These are phyloP conservation scores for Lecanicillium sp. DNA, from an alignment of 2,329 filamentous ascomycete species.

Conservation along the genomic window DNA sequence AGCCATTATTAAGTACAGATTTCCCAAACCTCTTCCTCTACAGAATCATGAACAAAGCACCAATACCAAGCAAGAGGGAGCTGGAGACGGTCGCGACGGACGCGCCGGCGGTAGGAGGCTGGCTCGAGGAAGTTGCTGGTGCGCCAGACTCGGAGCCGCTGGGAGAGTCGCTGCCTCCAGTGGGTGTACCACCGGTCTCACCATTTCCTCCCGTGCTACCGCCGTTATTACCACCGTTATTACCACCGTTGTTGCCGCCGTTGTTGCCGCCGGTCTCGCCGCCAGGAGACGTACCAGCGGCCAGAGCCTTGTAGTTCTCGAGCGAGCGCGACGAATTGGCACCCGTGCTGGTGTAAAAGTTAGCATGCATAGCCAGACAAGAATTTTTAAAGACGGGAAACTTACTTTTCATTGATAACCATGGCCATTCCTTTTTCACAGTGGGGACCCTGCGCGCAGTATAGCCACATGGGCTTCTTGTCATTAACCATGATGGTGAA, in stretches of 20 bases:
- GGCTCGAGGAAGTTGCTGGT: constrained; percentile 1
- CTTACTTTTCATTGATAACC: constrained; percentile 68
- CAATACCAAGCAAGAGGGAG: constrained; percentile 35
- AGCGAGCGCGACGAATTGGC: constrained; percentile 47
- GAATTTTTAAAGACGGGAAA: constrained; percentile 5
- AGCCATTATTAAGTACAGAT: no score
- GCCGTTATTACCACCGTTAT: constrained; percentile 7
- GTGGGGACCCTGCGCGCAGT: constrained; percentile 67
- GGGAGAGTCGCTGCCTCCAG: constrained; percentile 1
- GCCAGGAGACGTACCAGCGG: constrained; percentile 20
- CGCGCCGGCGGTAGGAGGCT: constrained; percentile 14
- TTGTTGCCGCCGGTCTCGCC: constrained; percentile 11
- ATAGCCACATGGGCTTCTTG: constrained; percentile 68
- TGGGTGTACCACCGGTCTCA: background rate
- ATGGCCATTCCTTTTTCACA: constrained; percentile 70
- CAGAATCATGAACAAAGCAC: constrained; percentile 34
- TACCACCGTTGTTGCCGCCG: constrained; percentile 7
- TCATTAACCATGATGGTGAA: constrained; percentile 66
- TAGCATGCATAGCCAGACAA: constrained; percentile 4
- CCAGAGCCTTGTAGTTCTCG: constrained; percentile 35
- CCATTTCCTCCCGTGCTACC: no score
- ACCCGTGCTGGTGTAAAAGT: constrained; percentile 20
- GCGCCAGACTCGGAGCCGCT: constrained; percentile 4
- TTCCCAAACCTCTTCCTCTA: constrained; percentile 11
- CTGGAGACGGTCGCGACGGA: constrained; percentile 26